Base-by-base conservation (phyloP, 768 basidiomycete species). In the Lactifluus subvellereus region DNA sequence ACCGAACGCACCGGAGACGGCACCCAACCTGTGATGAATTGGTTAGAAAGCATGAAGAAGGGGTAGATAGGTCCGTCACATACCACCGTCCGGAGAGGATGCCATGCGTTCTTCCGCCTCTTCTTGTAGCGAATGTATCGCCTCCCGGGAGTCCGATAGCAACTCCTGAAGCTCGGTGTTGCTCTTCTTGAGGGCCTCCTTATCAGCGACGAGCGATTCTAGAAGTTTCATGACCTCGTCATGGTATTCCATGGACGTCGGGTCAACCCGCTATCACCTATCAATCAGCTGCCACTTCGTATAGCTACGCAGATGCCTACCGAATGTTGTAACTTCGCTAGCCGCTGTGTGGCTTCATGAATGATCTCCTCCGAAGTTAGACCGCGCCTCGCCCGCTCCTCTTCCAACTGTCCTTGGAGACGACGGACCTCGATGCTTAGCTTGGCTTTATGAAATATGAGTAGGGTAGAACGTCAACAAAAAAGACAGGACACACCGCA, bases 191-290 rank as follows among this genome's bases (percentile, higher is more conserved):
- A 95, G 75, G 30, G 79, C 79, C 67, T 94, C 90, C 68, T 94
- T 96, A 69, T 91, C 90, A 38, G 85, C 83, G 8, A 94, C 92
- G 35, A 96, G 78, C n/a, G 87, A 84, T 71, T 93, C 91, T 14
- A 97, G 76, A 13, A 94, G 84, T 58, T 79, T 76, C 38, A 80
- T 84, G 18, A 91, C 75, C 68, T 89, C 88, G 16, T 80, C 73
- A 57, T 86, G 79, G 53, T 84, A 84, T 59, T 22, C 65, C 30
- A 38, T 79, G 72, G 54, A 75, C 70, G 30, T 77, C 74, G 20
- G 77, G 62, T 73, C 82, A 74, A 79, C 79, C 60, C 59, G 35
- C 58, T 58, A n/a, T 32, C 50, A 54, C 16, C 20, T 20, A 20
- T 20, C 16, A 42, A 27, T 54, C 30, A 60, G 40, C 9, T 40